Evolutionary conservation across 2,329 filamentous ascomycete species (phyloP).

Genomic region (Rutstroemia sp.): DNA sequence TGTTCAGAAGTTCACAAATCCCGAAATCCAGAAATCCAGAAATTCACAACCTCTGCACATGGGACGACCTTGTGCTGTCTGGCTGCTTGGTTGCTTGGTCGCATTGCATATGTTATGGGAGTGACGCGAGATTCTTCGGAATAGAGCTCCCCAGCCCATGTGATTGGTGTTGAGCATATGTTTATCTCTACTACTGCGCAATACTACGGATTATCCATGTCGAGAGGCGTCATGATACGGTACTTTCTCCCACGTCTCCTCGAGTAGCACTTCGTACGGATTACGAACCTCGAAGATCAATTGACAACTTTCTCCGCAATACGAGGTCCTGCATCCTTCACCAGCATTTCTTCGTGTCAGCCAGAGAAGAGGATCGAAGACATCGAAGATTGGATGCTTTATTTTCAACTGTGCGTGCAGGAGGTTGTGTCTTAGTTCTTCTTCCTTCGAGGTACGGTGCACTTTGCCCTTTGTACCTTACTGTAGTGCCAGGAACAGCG

Average conservation of each 20-base stretch:
- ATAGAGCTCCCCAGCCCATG: neutral
- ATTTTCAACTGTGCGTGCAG: too few relatives aligned
- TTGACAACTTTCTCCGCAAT: neutral
- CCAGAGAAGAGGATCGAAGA: too few relatives aligned
- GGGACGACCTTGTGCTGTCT: too few relatives aligned
- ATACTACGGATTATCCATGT: neutral
- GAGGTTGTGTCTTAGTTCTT: neutral
- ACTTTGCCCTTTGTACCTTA: neutral
- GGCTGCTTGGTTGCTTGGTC: neutral
- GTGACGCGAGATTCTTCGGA: too few relatives aligned
- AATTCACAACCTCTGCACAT: neutral
- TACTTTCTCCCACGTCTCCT: neutral
- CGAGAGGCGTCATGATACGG: slow-evolving; percentile 1
- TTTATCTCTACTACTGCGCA: neutral
- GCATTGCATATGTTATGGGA: too few relatives aligned
- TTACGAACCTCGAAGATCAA: neutral
- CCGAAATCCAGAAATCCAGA: neutral
- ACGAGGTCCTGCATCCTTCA: neutral
- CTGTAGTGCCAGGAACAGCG: slow-evolving; percentile 6
- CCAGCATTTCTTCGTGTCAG: neutral
- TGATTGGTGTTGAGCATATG: neutral
- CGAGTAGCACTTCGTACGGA: too few relatives aligned
- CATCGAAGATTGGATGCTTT: too few relatives aligned
- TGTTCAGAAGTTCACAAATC: too few relatives aligned
- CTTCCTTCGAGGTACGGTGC: neutral